These are phyloP conservation scores for Thelonectria blattea DNA, from an alignment of 2,329 filamentous ascomycete genomes.

Conservation along the genomic window DNA sequence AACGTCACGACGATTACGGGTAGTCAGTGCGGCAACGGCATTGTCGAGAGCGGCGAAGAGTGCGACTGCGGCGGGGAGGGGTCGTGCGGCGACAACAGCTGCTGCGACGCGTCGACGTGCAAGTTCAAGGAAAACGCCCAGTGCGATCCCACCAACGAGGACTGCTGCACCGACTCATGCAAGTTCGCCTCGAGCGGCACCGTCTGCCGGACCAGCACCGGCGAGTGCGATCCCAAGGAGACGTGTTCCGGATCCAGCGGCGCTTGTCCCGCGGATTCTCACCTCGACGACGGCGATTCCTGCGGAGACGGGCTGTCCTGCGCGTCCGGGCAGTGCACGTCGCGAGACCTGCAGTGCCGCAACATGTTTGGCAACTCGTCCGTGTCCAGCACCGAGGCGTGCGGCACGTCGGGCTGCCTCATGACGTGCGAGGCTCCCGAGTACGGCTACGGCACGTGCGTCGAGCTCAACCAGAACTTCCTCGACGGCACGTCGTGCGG, in stretches of 20 bases:
- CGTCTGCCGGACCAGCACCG: conserved; percentile 81
- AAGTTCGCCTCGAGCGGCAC: conserved; percentile 70
- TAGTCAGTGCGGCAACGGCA: conserved; percentile 92
- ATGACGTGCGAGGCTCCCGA: conserved; percentile 77
- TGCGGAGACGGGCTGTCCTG: conserved; percentile 80
- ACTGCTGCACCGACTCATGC: conserved; percentile 75
- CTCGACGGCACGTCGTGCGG: conserved; percentile 88
- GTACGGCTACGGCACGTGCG: conserved; percentile 70
- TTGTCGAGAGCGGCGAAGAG: conserved; percentile 91
- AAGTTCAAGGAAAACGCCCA: conserved; percentile 77
- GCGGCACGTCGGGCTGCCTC: conserved; percentile 69
- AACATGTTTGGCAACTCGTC: conserved; percentile 79
- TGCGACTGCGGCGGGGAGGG: conserved; percentile 88
- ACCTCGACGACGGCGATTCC: conserved; percentile 69
- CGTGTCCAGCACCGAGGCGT: conserved; percentile 81
- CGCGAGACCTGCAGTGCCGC: conserved; percentile 86
- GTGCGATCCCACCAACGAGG: conserved; percentile 83
- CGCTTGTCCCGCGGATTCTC: conserved; percentile 75
- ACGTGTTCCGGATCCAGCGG: conserved; percentile 76
- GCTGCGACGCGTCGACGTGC: conserved; percentile 88
- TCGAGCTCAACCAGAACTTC: conserved; percentile 86
- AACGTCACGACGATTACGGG: conserved; percentile 82
- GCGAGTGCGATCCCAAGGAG: conserved; percentile 85
- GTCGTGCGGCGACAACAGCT: conserved; percentile 75
- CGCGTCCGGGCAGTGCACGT: conserved; percentile 93